Evolutionary conservation across 2,329 filamentous ascomycete species (phyloP), one percentile per base, ranked within the genome.

Genomic region (Neobulgaria alba): DNA sequence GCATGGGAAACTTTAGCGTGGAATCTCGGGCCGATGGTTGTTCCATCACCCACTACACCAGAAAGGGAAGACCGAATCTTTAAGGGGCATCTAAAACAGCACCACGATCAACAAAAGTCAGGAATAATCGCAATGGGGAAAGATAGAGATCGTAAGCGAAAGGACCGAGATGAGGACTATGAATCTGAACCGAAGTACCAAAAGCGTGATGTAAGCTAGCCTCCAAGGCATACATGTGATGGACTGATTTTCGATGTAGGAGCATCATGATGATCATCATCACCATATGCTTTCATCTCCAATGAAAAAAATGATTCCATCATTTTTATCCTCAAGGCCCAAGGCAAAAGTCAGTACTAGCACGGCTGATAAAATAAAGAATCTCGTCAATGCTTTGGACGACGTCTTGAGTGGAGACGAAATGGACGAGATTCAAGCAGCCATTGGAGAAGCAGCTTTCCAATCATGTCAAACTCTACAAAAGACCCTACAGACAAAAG

Each of bases 331-430:
- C 23, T 12, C 23, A 26, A 26, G 23, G 7, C 12, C 23, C 7
- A 26, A 7, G 7, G 7, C 23, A 7, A 26, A 26, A 12, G 23
- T 7, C 7, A 7, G 7, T 26, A 7, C 23, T 7, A 12, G 12
- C 12, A 26, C 23, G 23, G 23, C 37, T 19, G 39, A 43, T 26
- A 55, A 54, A 33, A 40, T 56, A 15, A 37, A 41, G 16, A 52
- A 45, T 23, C 47, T 58, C 16, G 34, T 57, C n/a, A 40, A 32
- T 36, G 50, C 53, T 20, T 38, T 58, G 19, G 47, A 57, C 29
- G 50, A 55, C 5, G 39, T 45, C 14, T 38, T 57, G 17, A 43
- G 49, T 18, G 50, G 48, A 34, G 42, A 50, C 33, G 43, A 33
- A 14, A 36, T 37, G 29, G 41, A 49, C 20, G 49, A 48, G 18